Conservation (phyloP, 176 grass and related monocot genomes). For the Aegilops tauschii region DNA sequence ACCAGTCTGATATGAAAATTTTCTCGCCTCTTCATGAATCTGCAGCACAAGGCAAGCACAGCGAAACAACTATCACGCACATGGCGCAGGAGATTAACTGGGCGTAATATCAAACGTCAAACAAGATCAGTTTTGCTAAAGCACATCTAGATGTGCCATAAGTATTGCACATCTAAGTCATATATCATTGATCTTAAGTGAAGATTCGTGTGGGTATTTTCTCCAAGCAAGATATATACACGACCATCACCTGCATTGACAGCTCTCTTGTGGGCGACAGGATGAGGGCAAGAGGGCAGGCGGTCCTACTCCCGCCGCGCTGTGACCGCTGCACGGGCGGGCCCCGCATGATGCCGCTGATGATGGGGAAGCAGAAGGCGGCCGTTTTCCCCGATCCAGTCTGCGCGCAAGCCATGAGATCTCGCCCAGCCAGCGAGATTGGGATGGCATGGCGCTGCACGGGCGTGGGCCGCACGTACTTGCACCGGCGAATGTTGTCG, state of each 20-base stretch:
- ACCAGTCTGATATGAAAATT: slow-evolving; percentile 93
- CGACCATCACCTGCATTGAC: slow-evolving; percentile 61
- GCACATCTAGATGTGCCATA: no score
- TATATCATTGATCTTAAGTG: no score
- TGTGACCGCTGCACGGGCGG: slow-evolving; percentile 30
- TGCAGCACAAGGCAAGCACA: slow-evolving; percentile 17
- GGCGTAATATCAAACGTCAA: neutral
- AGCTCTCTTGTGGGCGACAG: slow-evolving; percentile 97
- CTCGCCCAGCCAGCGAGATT: slow-evolving; percentile 63
- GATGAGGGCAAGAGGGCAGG: slow-evolving; percentile 68
- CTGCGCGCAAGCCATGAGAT: slow-evolving; percentile 97
- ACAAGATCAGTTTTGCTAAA: neutral
- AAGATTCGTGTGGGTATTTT: no score
- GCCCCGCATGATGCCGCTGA: slow-evolving; percentile 75
- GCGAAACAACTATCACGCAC: neutral
- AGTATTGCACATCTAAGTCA: no score
- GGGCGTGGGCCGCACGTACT: slow-evolving; percentile 86
- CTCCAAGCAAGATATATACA: neutral
- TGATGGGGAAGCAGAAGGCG: slow-evolving; percentile 95
- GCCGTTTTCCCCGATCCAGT: slow-evolving; percentile 90
- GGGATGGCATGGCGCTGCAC: slow-evolving; percentile 94
- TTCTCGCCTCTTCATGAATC: slow-evolving; percentile 96
- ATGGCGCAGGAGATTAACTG: neutral
- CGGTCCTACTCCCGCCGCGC: slow-evolving; percentile 48
- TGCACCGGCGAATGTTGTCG: slow-evolving; percentile 82